Base-by-base conservation (phyloP, 805 yeast genomes). In the Candida boidinii region DNA sequence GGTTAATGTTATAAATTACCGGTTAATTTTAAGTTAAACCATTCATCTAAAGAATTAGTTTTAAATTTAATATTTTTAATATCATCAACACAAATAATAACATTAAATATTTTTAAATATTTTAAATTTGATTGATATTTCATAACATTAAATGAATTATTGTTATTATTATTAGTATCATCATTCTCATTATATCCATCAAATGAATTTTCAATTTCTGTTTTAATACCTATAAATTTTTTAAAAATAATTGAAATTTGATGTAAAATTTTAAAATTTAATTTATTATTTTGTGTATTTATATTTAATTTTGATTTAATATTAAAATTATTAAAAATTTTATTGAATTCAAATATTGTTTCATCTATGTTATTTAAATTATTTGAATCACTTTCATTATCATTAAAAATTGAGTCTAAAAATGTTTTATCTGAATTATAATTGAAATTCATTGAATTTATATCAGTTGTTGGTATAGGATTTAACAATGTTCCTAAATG, bases 1-100 rank as follows among this genome's bases (percentile, higher is more conserved):
- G n/a, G n/a, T n/a, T n/a, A n/a, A n/a, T n/a, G n/a, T n/a, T n/a
- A n/a, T n/a, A n/a, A n/a, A n/a, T n/a, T n/a, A n/a, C n/a, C n/a
- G n/a, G n/a, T 42, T 25, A 49, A 30, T 15, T 44, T 43, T 14
- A 38, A 27, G 5, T 37, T 40, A 25, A 50, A 48, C 54, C 55
- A 52, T n/a, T 33, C 32, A 9, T 49, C 44, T 17, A 50, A 33
- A 3, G 50, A 48, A 28, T 39, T 36, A 22, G 41, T 46, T 23
- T 48, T 44, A 20, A 39, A 34, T 13, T 35, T 33, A 17, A 43
- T 30, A 4, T 34, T 36, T 13, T 35, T 31, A 19, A 43, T 31
- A 6, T 33, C 35, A 10, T 27, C 28, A 20, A 46, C 27, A 26
- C 46, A 42, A n/a, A 45, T 28, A 14, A 49, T 39, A 14, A 38